Conservation (phyloP, 2,329 filamentous ascomycete genomes). For the Venturia asperata region DNA sequence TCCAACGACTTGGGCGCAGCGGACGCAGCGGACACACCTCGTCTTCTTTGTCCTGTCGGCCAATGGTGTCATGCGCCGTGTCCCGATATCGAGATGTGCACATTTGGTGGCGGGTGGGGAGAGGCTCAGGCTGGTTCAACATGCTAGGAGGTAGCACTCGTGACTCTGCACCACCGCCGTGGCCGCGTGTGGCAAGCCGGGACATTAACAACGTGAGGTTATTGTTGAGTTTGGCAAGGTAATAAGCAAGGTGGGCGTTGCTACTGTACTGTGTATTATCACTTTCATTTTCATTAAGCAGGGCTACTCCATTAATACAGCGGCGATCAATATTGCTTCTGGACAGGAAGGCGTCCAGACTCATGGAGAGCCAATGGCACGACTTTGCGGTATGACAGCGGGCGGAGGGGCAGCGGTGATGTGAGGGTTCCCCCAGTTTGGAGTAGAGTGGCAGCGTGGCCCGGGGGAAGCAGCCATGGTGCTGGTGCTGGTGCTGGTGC, state of each 20-base stretch:
- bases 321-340: conserved; percentile 5
- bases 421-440: neutral
- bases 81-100: neutral
- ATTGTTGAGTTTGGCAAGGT: neutral
- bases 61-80: conserved; percentile 7
- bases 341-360: neutral
- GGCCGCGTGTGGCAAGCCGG: neutral
- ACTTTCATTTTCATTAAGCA: neutral
- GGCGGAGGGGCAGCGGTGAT: conserved; percentile 5
- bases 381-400: neutral
- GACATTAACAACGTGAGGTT: conserved; percentile 1
- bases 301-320: neutral
- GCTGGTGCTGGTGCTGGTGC: conserved; percentile 4
- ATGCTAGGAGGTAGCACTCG: neutral
- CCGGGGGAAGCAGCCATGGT: neutral
- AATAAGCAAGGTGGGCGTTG: neutral
- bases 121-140: neutral
- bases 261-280: too few species aligned
- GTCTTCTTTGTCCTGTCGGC: conserved; percentile 13
- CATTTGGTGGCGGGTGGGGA: neutral
- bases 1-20: conserved; percentile 10
- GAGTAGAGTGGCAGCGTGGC: conserved; percentile 11
- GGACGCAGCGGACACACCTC: conserved; percentile 8
- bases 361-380: neutral
- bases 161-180: neutral